These are phyloP conservation scores for Epichloe amarillans DNA, from an alignment of 2,329 filamentous ascomycete genomes.

Conservation along the genomic window DNA sequence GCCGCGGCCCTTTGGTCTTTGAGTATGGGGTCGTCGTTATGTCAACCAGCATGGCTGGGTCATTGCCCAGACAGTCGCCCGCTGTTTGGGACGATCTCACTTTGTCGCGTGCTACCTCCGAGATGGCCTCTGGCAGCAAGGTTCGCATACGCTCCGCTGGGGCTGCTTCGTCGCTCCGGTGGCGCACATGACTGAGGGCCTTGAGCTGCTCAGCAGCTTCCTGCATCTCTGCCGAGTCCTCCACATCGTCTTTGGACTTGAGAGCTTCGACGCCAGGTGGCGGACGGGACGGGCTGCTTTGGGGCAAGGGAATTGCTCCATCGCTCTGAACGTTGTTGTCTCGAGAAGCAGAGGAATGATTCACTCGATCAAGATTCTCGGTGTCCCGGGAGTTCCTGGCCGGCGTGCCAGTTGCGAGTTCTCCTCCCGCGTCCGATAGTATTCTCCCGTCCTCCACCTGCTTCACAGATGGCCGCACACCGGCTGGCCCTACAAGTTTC, in stretches of 20 bases:
- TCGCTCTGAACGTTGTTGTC: conserved; percentile 13
- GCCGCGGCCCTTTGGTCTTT: conserved; percentile 29
- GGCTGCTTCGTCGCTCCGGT: conserved; percentile 32
- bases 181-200: conserved; percentile 49
- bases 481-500: conserved; percentile 35
- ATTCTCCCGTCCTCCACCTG: conserved; percentile 45
- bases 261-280: conserved; percentile 10
- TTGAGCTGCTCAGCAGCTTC: conserved; percentile 55
- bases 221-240: conserved; percentile 57
- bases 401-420: conserved; percentile 26
- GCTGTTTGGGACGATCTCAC: conserved; percentile 19
- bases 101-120: conserved; percentile 17
- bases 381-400: conserved; percentile 15
- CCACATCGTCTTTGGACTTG: conserved; percentile 26
- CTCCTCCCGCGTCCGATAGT: conserved; percentile 39
- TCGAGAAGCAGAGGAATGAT: conserved; percentile 12
- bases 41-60: conserved; percentile 12
- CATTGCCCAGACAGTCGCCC: conserved; percentile 18
- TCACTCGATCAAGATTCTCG: conserved; percentile 15
- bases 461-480: conserved; percentile 32
- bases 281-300: conserved; percentile 15
- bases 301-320: conserved; percentile 12
- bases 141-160: conserved; percentile 22
- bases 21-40: conserved; percentile 13
- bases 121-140: conserved; percentile 24